Evolutionary conservation across 306 rosid genomes (phyloP).

Genomic region (Fragaria ananassa): DNA sequence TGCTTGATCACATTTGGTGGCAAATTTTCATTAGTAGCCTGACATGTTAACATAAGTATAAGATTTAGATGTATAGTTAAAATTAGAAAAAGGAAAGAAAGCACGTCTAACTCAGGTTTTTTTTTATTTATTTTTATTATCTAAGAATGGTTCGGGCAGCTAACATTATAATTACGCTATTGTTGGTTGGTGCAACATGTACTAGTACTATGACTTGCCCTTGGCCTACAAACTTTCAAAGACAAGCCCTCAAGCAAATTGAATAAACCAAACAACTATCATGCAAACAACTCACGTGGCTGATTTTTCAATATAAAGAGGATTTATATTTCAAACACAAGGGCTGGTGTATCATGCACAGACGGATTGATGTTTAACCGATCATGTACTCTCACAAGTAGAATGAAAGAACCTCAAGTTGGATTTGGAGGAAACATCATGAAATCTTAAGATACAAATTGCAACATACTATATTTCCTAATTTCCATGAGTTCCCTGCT

Average conservation of each 20-base stretch:
- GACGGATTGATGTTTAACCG: not conserved
- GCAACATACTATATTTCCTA: not conserved
- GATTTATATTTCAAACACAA: not conserved
- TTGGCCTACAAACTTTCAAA: not conserved
- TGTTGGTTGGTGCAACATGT: not conserved
- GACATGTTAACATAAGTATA: conserved; percentile 26
- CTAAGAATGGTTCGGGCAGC: not conserved
- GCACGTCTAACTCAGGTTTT: not conserved
- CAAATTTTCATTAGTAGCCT: conserved; percentile 98
- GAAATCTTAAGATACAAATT: not conserved
- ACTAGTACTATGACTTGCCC: too few species aligned
- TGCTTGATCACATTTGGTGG: conserved; percentile 96
- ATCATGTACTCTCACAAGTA: not conserved
- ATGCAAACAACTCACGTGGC: not conserved
- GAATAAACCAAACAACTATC: not conserved
- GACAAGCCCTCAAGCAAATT: not conserved
- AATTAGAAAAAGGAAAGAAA: not conserved
- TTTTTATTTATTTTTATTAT: too few species aligned
- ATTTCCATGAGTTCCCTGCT: not conserved
- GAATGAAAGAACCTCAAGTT: not conserved
- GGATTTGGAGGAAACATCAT: not conserved
- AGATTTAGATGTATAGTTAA: not conserved
- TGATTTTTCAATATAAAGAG: not conserved
- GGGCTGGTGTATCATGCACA: not conserved
- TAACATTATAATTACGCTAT: not conserved